Evolutionary conservation across 805 yeast species (phyloP), one percentile per base, ranked within the genome.

Genomic region (Schizosaccharomyces japonicus): DNA sequence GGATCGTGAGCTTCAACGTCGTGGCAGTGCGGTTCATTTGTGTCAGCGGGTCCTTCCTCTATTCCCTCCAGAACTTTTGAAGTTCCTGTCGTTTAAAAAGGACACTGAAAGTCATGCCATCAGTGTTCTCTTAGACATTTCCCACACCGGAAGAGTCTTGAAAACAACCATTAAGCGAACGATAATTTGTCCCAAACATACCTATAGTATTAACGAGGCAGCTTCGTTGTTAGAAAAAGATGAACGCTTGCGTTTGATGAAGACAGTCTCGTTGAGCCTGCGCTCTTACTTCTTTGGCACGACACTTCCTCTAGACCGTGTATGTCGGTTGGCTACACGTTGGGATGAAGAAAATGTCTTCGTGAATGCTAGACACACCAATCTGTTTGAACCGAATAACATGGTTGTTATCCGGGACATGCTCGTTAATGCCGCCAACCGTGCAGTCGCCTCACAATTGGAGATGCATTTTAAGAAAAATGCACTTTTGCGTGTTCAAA

Each of bases 1-100:
- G 51, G 98, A 90, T 57, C 76, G 87, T 51, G 84, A 87, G 59
- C 79, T 94, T 1, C 80, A 82, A 62, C 85, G 82, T 65, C 72
- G 96, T 59, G 83, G 93, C 1, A 74, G 85, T 4, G 76, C 94
- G 6, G 95, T 87, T 3, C 80, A 77, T 57, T 69, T 85, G 60
- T 90, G 92, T 11, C 94, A 85, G 58, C 72, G 71, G 51, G 66
- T 70, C 27, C 71, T 75, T 42, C 72, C 77, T 50, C 66, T 84
- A 53, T 71, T 78, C 54, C 94, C 95, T 7, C 64, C 65, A 40
- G 69, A 71, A 44, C 67, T 87, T 23, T 74, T 73, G 55, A 71
- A 74, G 4, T 62, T 74, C 34, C 55, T 55, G 7, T 75, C 83
- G 1, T 75, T 36, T 7, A 17, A 23, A 36, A 27, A 36, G 13